Percentiles rank a stretch among this genome's conserved stretches.
Conservation (phyloP, 495 filamentous ascomycete species). For the Neurospora cerealis region DNA sequence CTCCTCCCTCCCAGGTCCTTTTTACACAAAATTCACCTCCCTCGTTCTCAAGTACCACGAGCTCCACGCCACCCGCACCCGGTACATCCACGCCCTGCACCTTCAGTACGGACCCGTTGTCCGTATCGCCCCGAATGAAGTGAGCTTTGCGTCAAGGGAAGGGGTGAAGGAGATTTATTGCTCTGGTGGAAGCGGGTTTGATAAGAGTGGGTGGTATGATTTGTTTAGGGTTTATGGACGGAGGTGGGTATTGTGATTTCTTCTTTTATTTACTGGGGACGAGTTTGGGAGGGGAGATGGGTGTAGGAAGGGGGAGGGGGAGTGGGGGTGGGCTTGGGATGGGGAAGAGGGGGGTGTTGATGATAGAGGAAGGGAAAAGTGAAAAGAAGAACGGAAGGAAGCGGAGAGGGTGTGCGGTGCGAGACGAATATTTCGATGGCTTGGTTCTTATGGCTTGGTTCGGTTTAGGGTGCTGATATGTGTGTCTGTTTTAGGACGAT, state of each 20-base stretch:
- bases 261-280: background rate
- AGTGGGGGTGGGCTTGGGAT: background rate
- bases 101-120: constrained; percentile 46
- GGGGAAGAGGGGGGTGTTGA: too few relatives aligned
- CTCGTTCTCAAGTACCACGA: constrained; percentile 47
- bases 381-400: background rate
- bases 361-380: too few relatives aligned
- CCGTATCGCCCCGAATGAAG: constrained; percentile 49
- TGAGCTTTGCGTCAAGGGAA: constrained; percentile 46
- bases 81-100: constrained; percentile 47
- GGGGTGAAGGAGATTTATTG: constrained; percentile 59
- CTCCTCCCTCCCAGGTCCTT: constrained; percentile 42
- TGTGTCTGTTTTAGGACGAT: constrained; percentile 35
- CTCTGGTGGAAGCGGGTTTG: constrained; percentile 54
- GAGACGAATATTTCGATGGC: background rate
- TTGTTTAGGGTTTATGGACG: constrained; percentile 49
- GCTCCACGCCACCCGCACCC: constrained; percentile 42
- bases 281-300: background rate
- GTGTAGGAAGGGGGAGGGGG: too few relatives aligned
- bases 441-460: background rate
- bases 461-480: background rate
- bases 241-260: constrained; percentile 25
- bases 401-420: background rate
- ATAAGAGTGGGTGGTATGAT: constrained; percentile 59
- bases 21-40: constrained; percentile 42